phyloP scores from a whole-genome alignment of 1,284 basidiomycete genomes.

The Boletus austroedulis region DNA sequence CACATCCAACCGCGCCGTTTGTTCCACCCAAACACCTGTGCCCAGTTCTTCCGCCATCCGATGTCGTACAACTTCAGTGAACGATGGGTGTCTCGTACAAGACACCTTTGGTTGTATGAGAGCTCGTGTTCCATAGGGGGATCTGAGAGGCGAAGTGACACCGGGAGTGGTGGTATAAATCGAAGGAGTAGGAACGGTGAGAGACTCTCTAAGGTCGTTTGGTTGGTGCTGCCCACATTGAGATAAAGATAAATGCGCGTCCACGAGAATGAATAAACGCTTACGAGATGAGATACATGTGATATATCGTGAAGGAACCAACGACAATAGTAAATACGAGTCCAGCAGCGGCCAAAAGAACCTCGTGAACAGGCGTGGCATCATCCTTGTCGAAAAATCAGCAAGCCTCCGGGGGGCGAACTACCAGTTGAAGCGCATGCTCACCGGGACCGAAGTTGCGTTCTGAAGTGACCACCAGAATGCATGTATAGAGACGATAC shows the following conservation, averaged over 20 bases:
- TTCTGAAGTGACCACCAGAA: constrained; percentile 68
- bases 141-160: constrained; percentile 51
- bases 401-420: constrained; percentile 1
- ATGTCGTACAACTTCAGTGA: constrained; percentile 72
- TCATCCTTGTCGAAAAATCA: constrained; percentile 47
- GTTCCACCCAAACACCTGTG: constrained; percentile 60
- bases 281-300: constrained; percentile 76
- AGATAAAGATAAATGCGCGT: constrained; percentile 1
- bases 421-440: constrained; percentile 22
- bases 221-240: constrained; percentile 63
- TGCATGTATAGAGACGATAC: constrained; percentile 53
- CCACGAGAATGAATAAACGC: constrained; percentile 32
- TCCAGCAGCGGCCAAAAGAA: constrained; percentile 64
- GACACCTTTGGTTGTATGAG: constrained; percentile 61
- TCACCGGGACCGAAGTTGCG: constrained; percentile 52
- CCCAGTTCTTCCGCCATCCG: constrained; percentile 72
- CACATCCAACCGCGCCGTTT: constrained; percentile 49
- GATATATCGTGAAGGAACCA: constrained; percentile 76
- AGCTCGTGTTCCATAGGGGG: constrained; percentile 78
- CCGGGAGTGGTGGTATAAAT: constrained; percentile 59
- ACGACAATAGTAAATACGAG: constrained; percentile 64
- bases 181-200: constrained; percentile 74
- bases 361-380: constrained; percentile 65
- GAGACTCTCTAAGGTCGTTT: constrained; percentile 81
- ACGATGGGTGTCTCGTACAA: constrained; percentile 66